Conservation (phyloP, 768 basidiomycete species). For the Cantharellus anzutake region DNA sequence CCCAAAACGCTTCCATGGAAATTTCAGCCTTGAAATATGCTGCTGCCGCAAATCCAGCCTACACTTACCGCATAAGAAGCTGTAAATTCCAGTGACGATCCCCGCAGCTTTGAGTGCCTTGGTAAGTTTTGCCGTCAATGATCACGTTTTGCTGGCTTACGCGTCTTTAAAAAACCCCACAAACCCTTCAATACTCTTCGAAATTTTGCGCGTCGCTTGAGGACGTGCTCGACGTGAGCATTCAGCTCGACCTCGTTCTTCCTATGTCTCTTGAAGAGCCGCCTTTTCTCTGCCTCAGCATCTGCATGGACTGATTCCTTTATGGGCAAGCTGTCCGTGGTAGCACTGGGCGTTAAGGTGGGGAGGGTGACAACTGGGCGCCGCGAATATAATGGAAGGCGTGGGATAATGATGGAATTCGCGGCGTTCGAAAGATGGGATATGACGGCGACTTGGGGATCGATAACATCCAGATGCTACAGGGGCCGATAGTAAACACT, state of each 20-base stretch:
- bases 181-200: constrained; percentile 45
- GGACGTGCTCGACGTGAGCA: constrained; percentile 58
- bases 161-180: constrained; percentile 74
- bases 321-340: constrained; percentile 11
- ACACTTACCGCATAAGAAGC: constrained; percentile 43
- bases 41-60: too few relatives aligned
- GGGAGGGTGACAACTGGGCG: constrained; percentile 48
- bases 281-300: constrained; percentile 11
- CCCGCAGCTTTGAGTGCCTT: constrained; percentile 34
- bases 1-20: constrained; percentile 50
- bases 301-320: constrained; percentile 13
- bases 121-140: not conserved
- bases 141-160: constrained; percentile 21
- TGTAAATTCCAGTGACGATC: constrained; percentile 54
- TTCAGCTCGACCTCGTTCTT: constrained; percentile 30
- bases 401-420: constrained; percentile 61
- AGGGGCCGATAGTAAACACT: not conserved
- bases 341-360: constrained; percentile 10
- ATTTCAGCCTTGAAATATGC: not conserved
- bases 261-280: constrained; percentile 10
- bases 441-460: constrained; percentile 56
- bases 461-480: constrained; percentile 18
- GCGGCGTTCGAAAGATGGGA: constrained; percentile 62
- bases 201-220: constrained; percentile 38
- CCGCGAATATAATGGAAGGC: constrained; percentile 45